These are phyloP conservation scores for Penicillium sp. DNA, from an alignment of 2,329 filamentous ascomycete species.

Conservation along the genomic window DNA sequence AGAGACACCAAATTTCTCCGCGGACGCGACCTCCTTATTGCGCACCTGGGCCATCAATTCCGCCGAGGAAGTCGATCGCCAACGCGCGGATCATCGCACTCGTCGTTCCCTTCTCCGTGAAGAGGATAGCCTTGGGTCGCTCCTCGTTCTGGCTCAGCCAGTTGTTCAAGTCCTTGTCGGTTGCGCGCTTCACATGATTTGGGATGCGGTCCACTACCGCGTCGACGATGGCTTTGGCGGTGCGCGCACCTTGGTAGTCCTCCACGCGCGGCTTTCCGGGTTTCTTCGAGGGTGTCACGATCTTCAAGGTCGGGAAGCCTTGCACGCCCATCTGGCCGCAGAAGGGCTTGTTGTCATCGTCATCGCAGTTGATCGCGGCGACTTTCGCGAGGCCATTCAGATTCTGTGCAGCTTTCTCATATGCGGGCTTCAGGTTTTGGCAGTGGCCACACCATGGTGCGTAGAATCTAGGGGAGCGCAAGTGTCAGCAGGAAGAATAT, in stretches of 20 bases:
- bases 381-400: constrained; percentile 92
- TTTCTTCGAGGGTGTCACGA: constrained; percentile 79
- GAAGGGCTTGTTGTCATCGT: constrained; percentile 82
- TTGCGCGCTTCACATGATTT: constrained; percentile 78
- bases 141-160: constrained; percentile 67
- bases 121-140: constrained; percentile 78
- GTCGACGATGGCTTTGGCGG: constrained; percentile 81
- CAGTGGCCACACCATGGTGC: constrained; percentile 98
- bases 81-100: constrained; percentile 76
- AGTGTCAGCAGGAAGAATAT: constrained; percentile 14
- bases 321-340: constrained; percentile 82
- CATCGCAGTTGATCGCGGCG: constrained; percentile 90
- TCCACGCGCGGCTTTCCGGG: constrained; percentile 73
- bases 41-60: constrained; percentile 74
- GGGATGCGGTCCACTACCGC: constrained; percentile 81
- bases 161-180: constrained; percentile 69
- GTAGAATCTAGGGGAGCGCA: constrained; percentile 70
- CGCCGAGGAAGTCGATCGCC: constrained; percentile 83
- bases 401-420: constrained; percentile 86
- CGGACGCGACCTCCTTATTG: constrained; percentile 67
- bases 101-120: constrained; percentile 87
- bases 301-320: constrained; percentile 95
- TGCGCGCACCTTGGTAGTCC: constrained; percentile 81
- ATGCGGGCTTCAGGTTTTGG: constrained; percentile 89
- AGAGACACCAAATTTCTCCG: constrained; percentile 68